These are phyloP conservation scores for Botrytis tulipae DNA, from an alignment of 2,329 filamentous ascomycete genomes.

Conservation along the genomic window DNA sequence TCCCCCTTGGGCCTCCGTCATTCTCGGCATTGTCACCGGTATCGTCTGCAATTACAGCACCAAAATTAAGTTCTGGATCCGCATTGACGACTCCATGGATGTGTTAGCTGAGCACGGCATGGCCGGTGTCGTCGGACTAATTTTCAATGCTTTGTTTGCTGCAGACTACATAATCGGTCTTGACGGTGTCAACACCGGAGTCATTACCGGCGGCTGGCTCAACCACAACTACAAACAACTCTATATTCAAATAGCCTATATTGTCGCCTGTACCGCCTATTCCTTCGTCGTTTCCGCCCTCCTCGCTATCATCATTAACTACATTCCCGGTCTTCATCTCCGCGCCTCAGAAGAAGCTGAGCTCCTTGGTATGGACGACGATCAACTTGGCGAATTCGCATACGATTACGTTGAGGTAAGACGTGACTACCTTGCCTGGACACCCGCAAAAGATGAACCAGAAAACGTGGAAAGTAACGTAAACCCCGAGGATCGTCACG, in stretches of 20 bases:
- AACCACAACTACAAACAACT: constrained; percentile 72
- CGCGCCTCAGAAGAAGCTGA: constrained; percentile 80
- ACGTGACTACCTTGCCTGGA: constrained; percentile 86
- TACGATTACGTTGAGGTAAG: constrained; percentile 90
- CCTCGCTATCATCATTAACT: constrained; percentile 72
- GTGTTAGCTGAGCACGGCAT: constrained; percentile 71
- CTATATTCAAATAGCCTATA: constrained; percentile 78
- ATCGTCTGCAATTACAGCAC: constrained; percentile 67
- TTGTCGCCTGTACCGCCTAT: constrained; percentile 64
- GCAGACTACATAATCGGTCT: constrained; percentile 70
- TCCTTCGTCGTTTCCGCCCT: constrained; percentile 71
- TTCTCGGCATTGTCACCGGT: constrained; percentile 65
- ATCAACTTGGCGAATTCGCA: constrained; percentile 86
- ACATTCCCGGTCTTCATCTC: constrained; percentile 74
- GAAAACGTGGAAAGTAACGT: constrained; percentile 51
- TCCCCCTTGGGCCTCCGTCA: constrained; percentile 64
- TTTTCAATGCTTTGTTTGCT: constrained; percentile 73
- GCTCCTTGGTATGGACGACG: constrained; percentile 83
- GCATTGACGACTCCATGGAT: constrained; percentile 70
- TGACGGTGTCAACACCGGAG: constrained; percentile 71
- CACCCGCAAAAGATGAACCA: constrained; percentile 68
- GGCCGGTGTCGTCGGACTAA: constrained; percentile 65
- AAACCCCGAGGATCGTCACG: constrained; percentile 65
- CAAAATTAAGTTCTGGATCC: constrained; percentile 54
- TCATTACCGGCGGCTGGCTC: constrained; percentile 65